These are phyloP conservation scores for Nepenthes alata DNA, from an alignment of 179 eudicot genomes.

Conservation along the genomic window DNA sequence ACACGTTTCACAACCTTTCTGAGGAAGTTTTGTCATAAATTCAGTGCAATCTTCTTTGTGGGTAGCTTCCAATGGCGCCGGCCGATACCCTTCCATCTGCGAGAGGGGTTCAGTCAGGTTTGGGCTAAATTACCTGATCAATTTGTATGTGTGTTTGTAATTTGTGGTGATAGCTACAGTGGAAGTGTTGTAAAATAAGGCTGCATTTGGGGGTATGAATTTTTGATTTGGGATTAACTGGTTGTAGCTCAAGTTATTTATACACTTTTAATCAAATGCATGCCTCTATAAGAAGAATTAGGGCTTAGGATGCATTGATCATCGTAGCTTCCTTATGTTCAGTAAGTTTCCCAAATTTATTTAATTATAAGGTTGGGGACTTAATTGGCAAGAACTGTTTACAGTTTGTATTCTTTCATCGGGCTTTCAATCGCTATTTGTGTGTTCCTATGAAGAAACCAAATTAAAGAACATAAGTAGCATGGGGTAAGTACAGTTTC, in stretches of 20 bases:
- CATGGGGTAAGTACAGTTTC: no score
- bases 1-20: conserved; percentile 7
- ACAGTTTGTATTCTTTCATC: neutral
- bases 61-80: conserved; percentile 37
- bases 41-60: conserved; percentile 13
- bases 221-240: neutral
- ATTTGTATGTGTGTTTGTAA: neutral
- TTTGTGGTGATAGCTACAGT: neutral
- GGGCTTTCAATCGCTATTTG: neutral
- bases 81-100: conserved; percentile 20
- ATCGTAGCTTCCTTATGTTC: neutral
- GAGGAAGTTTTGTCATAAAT: conserved; percentile 10
- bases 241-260: neutral
- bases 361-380: neutral
- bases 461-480: no score
- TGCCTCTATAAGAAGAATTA: neutral
- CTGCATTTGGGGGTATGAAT: neutral
- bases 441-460: neutral
- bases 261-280: no score
- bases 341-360: neutral
- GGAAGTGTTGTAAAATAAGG: neutral
- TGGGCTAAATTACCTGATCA: conserved; percentile 6
- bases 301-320: neutral
- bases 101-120: conserved; percentile 46
- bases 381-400: neutral